Evolutionary conservation across 2,329 filamentous ascomycete genomes (phyloP).

Genomic region (Diaporthe sp.): DNA sequence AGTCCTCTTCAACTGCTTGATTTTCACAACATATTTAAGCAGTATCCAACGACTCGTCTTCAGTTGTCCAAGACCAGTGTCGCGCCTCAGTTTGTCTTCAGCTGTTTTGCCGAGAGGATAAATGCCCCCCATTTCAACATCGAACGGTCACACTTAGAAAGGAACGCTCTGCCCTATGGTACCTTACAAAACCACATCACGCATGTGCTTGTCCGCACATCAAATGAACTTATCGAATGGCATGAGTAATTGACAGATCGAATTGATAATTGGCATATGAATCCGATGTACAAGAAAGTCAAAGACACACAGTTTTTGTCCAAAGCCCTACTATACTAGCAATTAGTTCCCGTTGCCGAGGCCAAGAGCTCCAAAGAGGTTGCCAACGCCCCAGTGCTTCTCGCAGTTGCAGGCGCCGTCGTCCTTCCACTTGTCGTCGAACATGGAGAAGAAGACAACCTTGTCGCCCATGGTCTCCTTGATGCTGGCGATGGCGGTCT

Average conservation of each 20-base stretch:
- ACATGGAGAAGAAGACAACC: conserved; percentile 85
- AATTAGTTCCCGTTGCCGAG: conserved; percentile 25
- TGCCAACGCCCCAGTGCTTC: conserved; percentile 81
- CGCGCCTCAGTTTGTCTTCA: background rate
- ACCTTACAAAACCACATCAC: background rate
- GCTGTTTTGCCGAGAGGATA: background rate
- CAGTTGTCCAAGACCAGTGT: background rate
- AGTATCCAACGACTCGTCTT: background rate
- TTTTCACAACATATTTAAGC: background rate
- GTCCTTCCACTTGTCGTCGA: conserved; percentile 86
- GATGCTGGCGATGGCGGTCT: conserved; percentile 79
- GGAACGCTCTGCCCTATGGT: background rate
- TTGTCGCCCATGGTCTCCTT: conserved; percentile 73
- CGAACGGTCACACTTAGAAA: background rate
- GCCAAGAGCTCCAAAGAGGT: conserved; percentile 56
- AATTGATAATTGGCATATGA: conserved; percentile 25
- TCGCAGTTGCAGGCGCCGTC: conserved; percentile 79
- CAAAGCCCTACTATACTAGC: background rate
- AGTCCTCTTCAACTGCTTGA: background rate
- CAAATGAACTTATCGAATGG: background rate
- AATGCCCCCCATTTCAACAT: background rate
- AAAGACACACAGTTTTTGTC: conserved; percentile 16
- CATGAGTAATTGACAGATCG: conserved; percentile 17
- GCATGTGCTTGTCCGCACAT: background rate
- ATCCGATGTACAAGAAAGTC: conserved; percentile 33